Conservation (phyloP, 306 rosid genomes). For the Fagus sylvatica region DNA sequence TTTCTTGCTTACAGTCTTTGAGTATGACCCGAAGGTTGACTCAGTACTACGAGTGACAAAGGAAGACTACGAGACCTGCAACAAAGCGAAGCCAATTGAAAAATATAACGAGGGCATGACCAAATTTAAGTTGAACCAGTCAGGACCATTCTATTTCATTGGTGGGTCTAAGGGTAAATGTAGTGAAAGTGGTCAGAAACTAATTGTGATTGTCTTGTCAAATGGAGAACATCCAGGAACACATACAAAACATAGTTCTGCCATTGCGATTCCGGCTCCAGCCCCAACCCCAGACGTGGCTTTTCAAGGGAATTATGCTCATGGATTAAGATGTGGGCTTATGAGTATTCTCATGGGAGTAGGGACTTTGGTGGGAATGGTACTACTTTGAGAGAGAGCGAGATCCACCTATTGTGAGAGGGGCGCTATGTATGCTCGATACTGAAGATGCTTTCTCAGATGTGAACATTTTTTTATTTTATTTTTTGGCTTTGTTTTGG, state of each 20-base stretch:
- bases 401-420: no score
- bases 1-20: background rate
- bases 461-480: no score
- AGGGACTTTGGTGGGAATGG: conserved; percentile 14
- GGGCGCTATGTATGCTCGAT: no score
- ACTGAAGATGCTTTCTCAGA: no score
- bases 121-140: background rate
- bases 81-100: background rate
- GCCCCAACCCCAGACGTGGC: no score
- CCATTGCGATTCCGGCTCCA: no score
- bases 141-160: background rate
- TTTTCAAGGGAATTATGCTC: background rate
- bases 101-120: background rate
- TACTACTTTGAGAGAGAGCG: background rate
- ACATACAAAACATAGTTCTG: no score
- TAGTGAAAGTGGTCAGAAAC: background rate
- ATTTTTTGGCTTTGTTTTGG: no score
- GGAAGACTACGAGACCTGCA: background rate
- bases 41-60: background rate
- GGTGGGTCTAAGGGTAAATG: background rate
- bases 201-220: background rate
- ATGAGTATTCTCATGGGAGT: background rate
- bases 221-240: no score
- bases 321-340: background rate
- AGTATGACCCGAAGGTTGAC: background rate